phyloP scores from a whole-genome alignment of 768 basidiomycete genomes.

The Naganishia friedmannii region DNA sequence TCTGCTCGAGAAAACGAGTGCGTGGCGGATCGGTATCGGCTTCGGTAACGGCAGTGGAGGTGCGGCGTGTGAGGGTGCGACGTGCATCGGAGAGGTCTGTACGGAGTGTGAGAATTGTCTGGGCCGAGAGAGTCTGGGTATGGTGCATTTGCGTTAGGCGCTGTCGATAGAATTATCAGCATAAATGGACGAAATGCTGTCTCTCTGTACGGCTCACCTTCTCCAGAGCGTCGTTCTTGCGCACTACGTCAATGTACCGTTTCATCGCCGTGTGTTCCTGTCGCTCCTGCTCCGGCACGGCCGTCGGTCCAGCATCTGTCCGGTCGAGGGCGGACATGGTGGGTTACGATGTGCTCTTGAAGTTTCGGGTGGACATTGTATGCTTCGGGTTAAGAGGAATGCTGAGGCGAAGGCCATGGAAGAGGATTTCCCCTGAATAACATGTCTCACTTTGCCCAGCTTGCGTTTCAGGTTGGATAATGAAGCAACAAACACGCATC shows the following conservation, averaged over 20 bases:
- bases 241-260: conserved; percentile 41
- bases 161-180: not conserved
- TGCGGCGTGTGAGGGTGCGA: not conserved
- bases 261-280: conserved; percentile 39
- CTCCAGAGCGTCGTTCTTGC: conserved; percentile 47
- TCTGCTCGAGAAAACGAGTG: not conserved
- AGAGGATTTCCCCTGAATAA: not conserved
- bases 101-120: conserved; percentile 28
- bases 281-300: not conserved
- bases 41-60: not conserved
- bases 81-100: conserved; percentile 19
- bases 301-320: not conserved
- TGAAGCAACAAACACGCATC: not conserved
- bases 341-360: too few species aligned
- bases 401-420: not conserved
- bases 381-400: too few species aligned
- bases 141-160: conserved; percentile 6
- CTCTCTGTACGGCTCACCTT: conserved; percentile 38
- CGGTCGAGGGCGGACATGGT: not conserved
- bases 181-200: too few species aligned
- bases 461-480: not conserved
- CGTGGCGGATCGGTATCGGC: not conserved
- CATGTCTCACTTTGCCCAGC: not conserved
- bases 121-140: conserved; percentile 20
- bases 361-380: too few species aligned